Evolutionary conservation across 2,329 filamentous ascomycete genomes (phyloP).

Genomic region (Colletotrichum camelliae): DNA sequence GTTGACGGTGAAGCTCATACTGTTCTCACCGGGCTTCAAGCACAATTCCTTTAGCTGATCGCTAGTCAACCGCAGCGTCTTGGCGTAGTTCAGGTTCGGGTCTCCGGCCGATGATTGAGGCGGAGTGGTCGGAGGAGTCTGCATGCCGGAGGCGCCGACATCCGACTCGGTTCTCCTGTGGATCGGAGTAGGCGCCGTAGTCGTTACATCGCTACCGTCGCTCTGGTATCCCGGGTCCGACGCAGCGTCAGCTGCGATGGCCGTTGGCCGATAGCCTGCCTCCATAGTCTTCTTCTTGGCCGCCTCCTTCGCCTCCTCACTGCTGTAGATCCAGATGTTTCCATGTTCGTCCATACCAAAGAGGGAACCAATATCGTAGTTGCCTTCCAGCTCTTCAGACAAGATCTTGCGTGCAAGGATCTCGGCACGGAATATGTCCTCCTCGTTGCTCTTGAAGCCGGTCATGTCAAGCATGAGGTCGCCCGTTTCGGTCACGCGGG

Average conservation of each 20-base stretch:
- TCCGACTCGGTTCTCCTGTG: constrained; percentile 74
- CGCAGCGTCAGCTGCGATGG: constrained; percentile 75
- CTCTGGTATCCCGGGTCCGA: constrained; percentile 97
- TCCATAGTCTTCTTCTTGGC: constrained; percentile 73
- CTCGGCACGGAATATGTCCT: constrained; percentile 89
- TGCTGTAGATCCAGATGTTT: constrained; percentile 99
- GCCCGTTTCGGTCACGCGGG: constrained; percentile 87
- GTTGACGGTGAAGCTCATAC: constrained; percentile 96
- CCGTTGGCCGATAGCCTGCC: constrained; percentile 36
- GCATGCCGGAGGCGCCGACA: constrained; percentile 56
- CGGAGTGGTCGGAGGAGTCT: constrained; percentile 73
- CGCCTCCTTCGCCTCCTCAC: constrained; percentile 91
- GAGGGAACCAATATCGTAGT: constrained; percentile 93
- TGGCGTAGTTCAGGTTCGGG: constrained; percentile 88
- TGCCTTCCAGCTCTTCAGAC: constrained; percentile 89
- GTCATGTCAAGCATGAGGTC: constrained; percentile 99
- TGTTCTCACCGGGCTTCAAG: constrained; percentile 85
- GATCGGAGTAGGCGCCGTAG: constrained; percentile 47
- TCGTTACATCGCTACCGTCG: constrained; percentile 73
- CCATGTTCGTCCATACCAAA: constrained; percentile 95
- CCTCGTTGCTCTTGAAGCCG: constrained; percentile 92
- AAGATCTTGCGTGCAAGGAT: constrained; percentile 92
- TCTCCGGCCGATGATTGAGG: constrained; percentile 70
- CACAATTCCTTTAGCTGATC: constrained; percentile 89
- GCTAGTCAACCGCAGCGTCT: constrained; percentile 92